A percentile compares a stretch with the other conserved stretches of the same genome.
Evolutionary conservation across 345 rosid genomes (phyloP).

Genomic region (Gossypium australe): DNA sequence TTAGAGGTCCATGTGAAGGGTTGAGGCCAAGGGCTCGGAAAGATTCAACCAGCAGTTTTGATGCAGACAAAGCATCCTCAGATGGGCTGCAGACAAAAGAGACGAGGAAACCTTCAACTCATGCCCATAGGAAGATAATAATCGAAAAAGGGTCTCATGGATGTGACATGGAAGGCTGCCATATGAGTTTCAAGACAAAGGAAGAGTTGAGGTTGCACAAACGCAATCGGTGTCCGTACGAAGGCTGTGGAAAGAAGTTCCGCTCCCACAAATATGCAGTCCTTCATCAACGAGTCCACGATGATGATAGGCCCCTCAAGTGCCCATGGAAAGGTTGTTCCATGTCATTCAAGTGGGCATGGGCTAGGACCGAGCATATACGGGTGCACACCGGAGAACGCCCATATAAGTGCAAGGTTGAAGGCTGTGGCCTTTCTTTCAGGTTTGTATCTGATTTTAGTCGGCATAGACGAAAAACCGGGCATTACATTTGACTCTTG

Average conservation of each 20-base stretch:
- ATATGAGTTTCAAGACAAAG: constrained; percentile 71
- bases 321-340: constrained; percentile 90
- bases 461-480: constrained; percentile 87
- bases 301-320: constrained; percentile 73
- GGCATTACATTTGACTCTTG: constrained; percentile 55
- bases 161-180: constrained; percentile 83
- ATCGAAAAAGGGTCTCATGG: constrained; percentile 29
- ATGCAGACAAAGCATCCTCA: constrained; percentile 20
- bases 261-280: constrained; percentile 75
- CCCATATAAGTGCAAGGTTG: constrained; percentile 80
- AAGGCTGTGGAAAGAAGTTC: constrained; percentile 79
- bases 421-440: constrained; percentile 77
- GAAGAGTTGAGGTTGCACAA: constrained; percentile 62
- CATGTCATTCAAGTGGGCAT: constrained; percentile 97
- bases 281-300: constrained; percentile 88
- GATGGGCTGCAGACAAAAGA: constrained; percentile 35
- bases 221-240: constrained; percentile 68
- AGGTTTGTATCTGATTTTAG: constrained; percentile 94
- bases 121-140: constrained; percentile 28
- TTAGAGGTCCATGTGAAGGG: constrained; percentile 96
- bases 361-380: constrained; percentile 99
- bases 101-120: constrained; percentile 29
- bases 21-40: constrained; percentile 70
- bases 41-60: constrained; percentile 22
- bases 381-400: constrained; percentile 92